phyloP scores from a whole-genome alignment of 352 stramenopile species.

The Globisporangium heterothallicum region DNA sequence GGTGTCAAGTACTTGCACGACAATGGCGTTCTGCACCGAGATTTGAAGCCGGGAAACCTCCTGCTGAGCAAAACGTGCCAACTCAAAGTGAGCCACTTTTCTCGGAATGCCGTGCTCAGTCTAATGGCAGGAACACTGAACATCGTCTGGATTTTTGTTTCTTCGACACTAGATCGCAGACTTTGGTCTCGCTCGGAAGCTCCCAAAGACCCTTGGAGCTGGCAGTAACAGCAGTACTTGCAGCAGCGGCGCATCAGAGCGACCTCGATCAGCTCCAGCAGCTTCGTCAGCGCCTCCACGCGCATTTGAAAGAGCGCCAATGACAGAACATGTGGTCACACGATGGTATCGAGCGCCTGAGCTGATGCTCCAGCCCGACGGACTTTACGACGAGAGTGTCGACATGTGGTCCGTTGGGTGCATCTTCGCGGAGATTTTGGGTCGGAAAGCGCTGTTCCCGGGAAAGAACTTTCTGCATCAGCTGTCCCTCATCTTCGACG shows the following conservation, averaged over 20 bases:
- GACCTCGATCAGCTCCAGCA: conserved; percentile 46
- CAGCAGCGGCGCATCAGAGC: conserved; percentile 12
- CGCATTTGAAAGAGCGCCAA: conserved; percentile 31
- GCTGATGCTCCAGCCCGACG: conserved; percentile 88
- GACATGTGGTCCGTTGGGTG: conserved; percentile 91
- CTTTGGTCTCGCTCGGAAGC: conserved; percentile 67
- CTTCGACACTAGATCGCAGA: conserved; percentile 44
- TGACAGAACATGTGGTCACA: conserved; percentile 86
- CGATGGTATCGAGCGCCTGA: conserved; percentile 89
- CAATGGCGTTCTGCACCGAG: conserved; percentile 73
- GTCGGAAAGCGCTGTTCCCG: conserved; percentile 65
- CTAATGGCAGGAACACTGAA: too few species aligned
- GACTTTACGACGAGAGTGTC: conserved; percentile 80
- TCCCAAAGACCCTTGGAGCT: conserved; percentile 23
- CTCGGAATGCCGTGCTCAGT: too few species aligned
- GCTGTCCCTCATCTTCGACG: conserved; percentile 72
- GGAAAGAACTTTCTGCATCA: conserved; percentile 82
- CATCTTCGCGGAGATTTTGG: conserved; percentile 79
- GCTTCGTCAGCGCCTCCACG: conserved; percentile 6
- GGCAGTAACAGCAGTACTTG: neutral
- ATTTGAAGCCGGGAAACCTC: conserved; percentile 81
- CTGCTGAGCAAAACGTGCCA: conserved; percentile 74
- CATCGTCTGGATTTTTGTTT: neutral
- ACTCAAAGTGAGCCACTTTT: too few species aligned
- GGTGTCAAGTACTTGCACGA: conserved; percentile 78